Evolutionary conservation across 2,329 filamentous ascomycete species (phyloP).

Genomic region (Chaetomium sp.): DNA sequence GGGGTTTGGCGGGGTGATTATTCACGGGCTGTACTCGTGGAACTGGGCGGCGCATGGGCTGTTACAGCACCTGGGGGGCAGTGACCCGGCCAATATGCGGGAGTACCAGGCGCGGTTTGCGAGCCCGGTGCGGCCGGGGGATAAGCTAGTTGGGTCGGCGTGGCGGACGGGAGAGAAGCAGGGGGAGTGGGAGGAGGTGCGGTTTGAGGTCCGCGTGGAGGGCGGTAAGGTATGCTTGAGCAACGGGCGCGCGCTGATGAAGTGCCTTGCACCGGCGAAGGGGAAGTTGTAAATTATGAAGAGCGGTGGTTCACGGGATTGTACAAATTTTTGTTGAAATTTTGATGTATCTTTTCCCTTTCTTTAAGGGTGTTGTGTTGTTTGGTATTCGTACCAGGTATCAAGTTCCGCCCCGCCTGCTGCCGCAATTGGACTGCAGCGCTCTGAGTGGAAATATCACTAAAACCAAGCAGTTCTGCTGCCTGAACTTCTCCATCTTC

Average conservation of each 20-base stretch:
- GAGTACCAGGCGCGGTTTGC: conserved; percentile 89
- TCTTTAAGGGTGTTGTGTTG: not conserved
- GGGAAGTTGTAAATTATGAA: conserved; percentile 51
- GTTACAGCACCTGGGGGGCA: conserved; percentile 64
- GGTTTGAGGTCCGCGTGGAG: conserved; percentile 72
- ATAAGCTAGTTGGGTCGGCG: conserved; percentile 72
- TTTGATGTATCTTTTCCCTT: not conserved
- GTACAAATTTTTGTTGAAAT: not conserved
- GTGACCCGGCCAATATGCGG: conserved; percentile 73
- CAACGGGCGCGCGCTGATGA: conserved; percentile 78
- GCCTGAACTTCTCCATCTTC: not conserved
- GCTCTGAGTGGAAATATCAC: no score
- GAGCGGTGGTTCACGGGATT: not conserved
- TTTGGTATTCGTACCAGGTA: not conserved
- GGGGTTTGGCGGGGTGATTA: conserved; percentile 84
- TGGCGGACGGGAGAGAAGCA: conserved; percentile 68
- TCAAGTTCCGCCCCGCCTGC: no score
- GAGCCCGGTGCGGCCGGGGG: conserved; percentile 73
- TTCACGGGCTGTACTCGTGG: conserved; percentile 85
- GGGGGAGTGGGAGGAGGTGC: conserved; percentile 71
- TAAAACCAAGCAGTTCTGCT: not conserved
- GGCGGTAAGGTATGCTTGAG: conserved; percentile 79
- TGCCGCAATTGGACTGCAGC: no score
- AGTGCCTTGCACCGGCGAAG: conserved; percentile 49
- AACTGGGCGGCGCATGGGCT: conserved; percentile 71